phyloP scores from a whole-genome alignment of 2,329 filamentous ascomycete genomes.

The Aspergillus versicolor region DNA sequence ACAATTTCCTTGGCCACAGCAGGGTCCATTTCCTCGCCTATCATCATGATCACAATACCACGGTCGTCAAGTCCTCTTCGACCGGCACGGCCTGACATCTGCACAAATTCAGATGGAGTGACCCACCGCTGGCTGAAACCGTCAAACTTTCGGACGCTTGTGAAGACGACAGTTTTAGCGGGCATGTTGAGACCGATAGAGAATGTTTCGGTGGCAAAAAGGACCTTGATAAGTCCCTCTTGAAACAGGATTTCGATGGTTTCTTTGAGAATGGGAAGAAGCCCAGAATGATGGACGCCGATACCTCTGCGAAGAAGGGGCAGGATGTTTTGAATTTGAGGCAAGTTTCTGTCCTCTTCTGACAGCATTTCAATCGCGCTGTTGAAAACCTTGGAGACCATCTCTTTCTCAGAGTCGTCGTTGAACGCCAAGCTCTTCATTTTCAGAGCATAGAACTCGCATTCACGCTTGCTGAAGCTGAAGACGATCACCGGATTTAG shows the following conservation, averaged over 20 bases:
- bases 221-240: constrained; percentile 93
- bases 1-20: constrained; percentile 93
- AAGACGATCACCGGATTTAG: constrained; percentile 99
- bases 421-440: constrained; percentile 91
- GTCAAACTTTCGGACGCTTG: constrained; percentile 92
- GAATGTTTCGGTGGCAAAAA: constrained; percentile 98
- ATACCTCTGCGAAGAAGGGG: constrained; percentile 88
- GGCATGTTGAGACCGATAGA: constrained; percentile 99
- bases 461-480: constrained; percentile 98
- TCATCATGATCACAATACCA: constrained; percentile 99
- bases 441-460: constrained; percentile 83
- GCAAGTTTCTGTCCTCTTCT: constrained; percentile 82
- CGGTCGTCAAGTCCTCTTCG: constrained; percentile 96
- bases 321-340: constrained; percentile 87
- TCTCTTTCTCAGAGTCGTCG: constrained; percentile 88
- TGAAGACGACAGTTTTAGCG: constrained; percentile 98
- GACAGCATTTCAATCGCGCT: constrained; percentile 91
- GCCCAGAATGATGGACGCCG: constrained; percentile 93
- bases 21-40: constrained; percentile 93
- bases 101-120: constrained; percentile 93
- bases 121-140: constrained; percentile 77
- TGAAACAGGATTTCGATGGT: constrained; percentile 99
- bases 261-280: constrained; percentile 94
- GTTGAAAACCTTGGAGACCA: constrained; percentile 91
- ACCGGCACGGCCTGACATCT: constrained; percentile 97